A percentile compares a stretch with the other conserved stretches of the same genome.
Conservation (phyloP, 1,284 basidiomycete species). For the Mycena citricolor region DNA sequence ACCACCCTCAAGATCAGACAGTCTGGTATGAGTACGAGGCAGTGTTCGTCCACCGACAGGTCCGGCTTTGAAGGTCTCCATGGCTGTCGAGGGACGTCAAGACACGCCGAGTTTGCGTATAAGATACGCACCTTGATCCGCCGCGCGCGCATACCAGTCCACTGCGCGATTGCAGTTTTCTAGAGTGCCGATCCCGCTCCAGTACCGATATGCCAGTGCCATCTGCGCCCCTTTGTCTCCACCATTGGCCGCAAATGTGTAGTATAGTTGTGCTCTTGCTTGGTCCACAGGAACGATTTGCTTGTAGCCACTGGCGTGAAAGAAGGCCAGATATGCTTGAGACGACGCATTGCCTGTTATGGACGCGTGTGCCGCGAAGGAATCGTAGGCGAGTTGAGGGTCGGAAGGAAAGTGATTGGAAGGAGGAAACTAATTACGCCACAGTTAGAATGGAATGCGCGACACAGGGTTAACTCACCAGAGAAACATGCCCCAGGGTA, state of each 20-base stretch:
- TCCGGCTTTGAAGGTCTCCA: constrained; percentile 83
- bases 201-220: constrained; percentile 93
- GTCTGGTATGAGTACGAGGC: constrained; percentile 76
- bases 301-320: constrained; percentile 83
- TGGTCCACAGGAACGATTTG: constrained; percentile 67
- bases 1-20: constrained; percentile 91
- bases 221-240: constrained; percentile 88
- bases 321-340: constrained; percentile 83
- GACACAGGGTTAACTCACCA: constrained; percentile 10
- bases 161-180: constrained; percentile 84
- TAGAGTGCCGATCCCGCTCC: constrained; percentile 89
- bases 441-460: constrained; percentile 1
- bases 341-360: constrained; percentile 79
- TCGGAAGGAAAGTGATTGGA: constrained; percentile 61
- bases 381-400: constrained; percentile 58
- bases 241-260: constrained; percentile 89
- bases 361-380: constrained; percentile 61
- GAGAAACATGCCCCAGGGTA: constrained; percentile 24
- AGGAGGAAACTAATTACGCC: constrained; percentile 60
- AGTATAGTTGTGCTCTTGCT: constrained; percentile 83
- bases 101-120: constrained; percentile 3
- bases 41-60: constrained; percentile 90
- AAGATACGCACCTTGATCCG: constrained; percentile 65
- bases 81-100: no score
- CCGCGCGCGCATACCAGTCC: constrained; percentile 85